Evolutionary conservation across 768 basidiomycete genomes (phyloP), one percentile per base, ranked within the genome.

Genomic region (Podaxis mareebaensis): DNA sequence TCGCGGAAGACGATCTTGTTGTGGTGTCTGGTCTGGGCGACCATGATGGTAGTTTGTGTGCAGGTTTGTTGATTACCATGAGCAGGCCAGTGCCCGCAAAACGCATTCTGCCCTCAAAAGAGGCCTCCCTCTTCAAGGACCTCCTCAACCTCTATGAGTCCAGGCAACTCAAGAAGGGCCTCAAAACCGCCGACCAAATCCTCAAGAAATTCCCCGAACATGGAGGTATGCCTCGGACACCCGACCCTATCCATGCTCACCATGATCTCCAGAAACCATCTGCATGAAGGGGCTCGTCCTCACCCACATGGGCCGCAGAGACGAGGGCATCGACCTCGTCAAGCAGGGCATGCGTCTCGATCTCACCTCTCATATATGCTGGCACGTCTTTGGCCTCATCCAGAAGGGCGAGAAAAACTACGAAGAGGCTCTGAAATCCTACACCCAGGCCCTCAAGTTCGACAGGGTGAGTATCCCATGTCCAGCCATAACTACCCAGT

Each of bases 351-450:
- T 93, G 67, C 83, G 86, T 48, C 80, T 88, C 53, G 93, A 96
- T 76, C 77, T 93, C 60, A 89, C 85, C 36, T 95, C 93, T 20
- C 95, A 98, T 71, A 98, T 99, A 72, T 91, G 90, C 72, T 99
- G 97, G 96, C 97, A 99, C 76, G 96, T 99, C 67, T 92, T 94
- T 73, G 97, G 95, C 28, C 89, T 99, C 70, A 87, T 97, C 22
- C 92, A 95, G 74, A 94, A 96, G 74, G 90, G 90, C 8, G 92
- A 97, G 73, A 95, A 92, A 76, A 94, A 96, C 71, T 98, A 94
- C 69, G 93, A 93, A 67, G 95, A 96, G 70, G 95, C 97, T 0
- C 81, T 94, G 69, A 92, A 95, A 70, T 95, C 95, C 26, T 99
- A 98, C 75, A 86, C 84, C 1, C 91, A 93, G 78, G 96, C 96